A percentile compares a stretch with the other conserved stretches of the same genome.
These are phyloP conservation scores for Sicyos edulis DNA, from an alignment of 306 rosid genomes.

Conservation along the genomic window DNA sequence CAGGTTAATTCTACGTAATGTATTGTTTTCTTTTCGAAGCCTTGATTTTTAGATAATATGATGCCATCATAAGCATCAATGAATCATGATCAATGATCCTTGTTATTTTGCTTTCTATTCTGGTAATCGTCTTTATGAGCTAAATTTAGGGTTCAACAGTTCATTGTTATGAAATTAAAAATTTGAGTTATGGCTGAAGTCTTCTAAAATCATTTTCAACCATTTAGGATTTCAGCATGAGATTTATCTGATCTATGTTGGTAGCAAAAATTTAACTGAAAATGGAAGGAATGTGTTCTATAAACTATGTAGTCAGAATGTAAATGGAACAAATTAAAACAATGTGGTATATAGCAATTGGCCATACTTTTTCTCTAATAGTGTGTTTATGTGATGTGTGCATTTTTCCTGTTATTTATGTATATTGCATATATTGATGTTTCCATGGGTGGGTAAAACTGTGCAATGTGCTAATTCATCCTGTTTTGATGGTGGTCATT, in stretches of 20 bases:
- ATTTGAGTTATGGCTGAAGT: background rate
- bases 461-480: background rate
- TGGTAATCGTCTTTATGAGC: background rate
- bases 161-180: constrained; percentile 6
- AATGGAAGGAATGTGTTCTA: background rate
- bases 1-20: background rate
- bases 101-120: background rate
- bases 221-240: background rate
- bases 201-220: background rate
- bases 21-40: background rate
- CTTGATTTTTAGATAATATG: background rate
- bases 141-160: constrained; percentile 4
- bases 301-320: constrained; percentile 4
- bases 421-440: background rate
- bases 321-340: background rate
- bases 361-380: background rate
- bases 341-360: background rate
- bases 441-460: background rate
- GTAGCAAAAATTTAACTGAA: background rate
- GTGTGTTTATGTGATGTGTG: background rate
- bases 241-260: background rate
- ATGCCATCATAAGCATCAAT: background rate
- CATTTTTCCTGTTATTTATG: background rate
- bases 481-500: background rate
- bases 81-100: background rate